phyloP scores from a whole-genome alignment of 2,329 filamentous ascomycete genomes.

The Truncatella angustata region DNA sequence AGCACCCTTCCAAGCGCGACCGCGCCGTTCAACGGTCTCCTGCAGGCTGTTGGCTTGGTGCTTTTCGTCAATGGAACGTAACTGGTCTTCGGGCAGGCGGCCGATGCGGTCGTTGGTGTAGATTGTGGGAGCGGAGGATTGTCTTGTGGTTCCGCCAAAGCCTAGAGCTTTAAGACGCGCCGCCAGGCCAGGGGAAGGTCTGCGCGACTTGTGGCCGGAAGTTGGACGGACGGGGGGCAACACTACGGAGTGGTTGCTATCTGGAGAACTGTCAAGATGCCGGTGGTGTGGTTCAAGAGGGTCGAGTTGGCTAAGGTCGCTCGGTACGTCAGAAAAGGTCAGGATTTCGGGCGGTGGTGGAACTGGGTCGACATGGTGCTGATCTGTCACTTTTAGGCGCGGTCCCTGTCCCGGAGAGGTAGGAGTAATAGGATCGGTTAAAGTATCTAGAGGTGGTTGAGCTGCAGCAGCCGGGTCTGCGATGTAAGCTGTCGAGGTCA shows the following conservation, averaged over 20 bases:
- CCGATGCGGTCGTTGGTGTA: constrained; percentile 52
- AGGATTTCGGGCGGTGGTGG: constrained; percentile 27
- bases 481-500: constrained; percentile 23
- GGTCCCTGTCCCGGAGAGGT: neutral
- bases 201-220: constrained; percentile 41
- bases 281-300: constrained; percentile 21
- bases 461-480: constrained; percentile 20
- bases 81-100: constrained; percentile 67
- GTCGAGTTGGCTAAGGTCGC: constrained; percentile 37
- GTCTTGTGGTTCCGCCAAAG: constrained; percentile 45
- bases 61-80: constrained; percentile 66
- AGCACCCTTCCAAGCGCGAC: constrained; percentile 70
- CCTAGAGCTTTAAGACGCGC: constrained; percentile 64
- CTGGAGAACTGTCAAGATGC: constrained; percentile 14
- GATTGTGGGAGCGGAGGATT: constrained; percentile 33
- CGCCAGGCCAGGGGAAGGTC: constrained; percentile 63
- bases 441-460: constrained; percentile 13
- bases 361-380: constrained; percentile 7
- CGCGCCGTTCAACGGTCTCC: constrained; percentile 60
- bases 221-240: constrained; percentile 23
- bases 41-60: constrained; percentile 51
- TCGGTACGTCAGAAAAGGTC: constrained; percentile 40
- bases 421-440: neutral
- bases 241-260: constrained; percentile 5
- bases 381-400: constrained; percentile 7